Conservation (phyloP, 495 filamentous ascomycete species). For the Neurospora sp. region DNA sequence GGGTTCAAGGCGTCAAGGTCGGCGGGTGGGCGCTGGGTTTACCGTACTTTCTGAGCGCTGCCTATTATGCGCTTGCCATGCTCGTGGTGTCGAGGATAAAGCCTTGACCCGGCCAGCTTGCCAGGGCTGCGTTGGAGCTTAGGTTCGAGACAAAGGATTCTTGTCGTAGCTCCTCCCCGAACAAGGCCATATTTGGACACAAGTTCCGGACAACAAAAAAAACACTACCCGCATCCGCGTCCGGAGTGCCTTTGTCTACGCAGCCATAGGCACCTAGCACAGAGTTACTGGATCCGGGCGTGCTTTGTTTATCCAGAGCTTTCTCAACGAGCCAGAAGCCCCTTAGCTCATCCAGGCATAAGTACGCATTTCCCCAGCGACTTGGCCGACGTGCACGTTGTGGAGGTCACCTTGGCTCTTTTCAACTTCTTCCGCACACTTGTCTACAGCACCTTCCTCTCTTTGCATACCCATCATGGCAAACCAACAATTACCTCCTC, state of each 20-base stretch:
- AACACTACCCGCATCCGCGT: background rate
- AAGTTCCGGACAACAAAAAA: background rate
- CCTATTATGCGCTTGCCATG: conserved; percentile 21
- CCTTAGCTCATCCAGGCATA: background rate
- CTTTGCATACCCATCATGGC: background rate
- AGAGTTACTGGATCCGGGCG: background rate
- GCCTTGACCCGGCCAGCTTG: background rate
- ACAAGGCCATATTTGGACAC: background rate
- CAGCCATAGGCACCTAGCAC: background rate
- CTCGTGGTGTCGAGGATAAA: conserved; percentile 3
- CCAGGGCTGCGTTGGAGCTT: background rate
- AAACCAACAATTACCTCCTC: background rate
- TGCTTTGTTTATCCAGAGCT: background rate
- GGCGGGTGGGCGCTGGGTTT: conserved; percentile 15
- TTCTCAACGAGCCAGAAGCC: background rate
- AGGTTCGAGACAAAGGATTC: background rate
- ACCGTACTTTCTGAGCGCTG: conserved; percentile 26
- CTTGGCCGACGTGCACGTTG: background rate
- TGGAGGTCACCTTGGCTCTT: background rate
- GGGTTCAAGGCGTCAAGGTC: conserved; percentile 22
- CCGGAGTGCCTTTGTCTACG: background rate
- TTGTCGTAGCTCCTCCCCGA: background rate
- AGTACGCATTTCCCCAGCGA: background rate
- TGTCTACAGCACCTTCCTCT: background rate
- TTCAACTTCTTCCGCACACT: background rate